Evolutionary conservation across 2,329 filamentous ascomycete genomes (phyloP).

Genomic region (Elsinoe perseae): DNA sequence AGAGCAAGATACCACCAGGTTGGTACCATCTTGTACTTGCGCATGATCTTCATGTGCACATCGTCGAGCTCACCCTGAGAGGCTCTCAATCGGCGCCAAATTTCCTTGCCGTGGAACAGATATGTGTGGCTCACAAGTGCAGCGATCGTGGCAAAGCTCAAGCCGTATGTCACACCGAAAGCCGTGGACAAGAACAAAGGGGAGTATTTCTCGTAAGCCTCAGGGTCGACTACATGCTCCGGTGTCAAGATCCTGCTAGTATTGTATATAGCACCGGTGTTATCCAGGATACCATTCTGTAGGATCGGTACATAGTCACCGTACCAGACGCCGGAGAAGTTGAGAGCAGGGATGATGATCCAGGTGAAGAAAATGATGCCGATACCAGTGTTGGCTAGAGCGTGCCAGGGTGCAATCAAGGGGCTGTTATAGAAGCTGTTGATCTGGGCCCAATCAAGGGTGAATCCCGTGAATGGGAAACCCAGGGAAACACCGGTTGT

Average conservation of each 20-base stretch:
- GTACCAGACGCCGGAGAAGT: slow-evolving; percentile 68
- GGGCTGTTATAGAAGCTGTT: slow-evolving; percentile 69
- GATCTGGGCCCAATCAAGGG: slow-evolving; percentile 86
- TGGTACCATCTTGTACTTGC: slow-evolving; percentile 71
- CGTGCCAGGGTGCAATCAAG: slow-evolving; percentile 31
- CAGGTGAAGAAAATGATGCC: slow-evolving; percentile 23
- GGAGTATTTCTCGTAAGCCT: slow-evolving; percentile 70
- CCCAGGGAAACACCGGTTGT: slow-evolving; percentile 23
- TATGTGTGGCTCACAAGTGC: slow-evolving; percentile 72
- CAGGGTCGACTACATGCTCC: slow-evolving; percentile 69
- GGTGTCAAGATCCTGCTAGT: slow-evolving; percentile 70
- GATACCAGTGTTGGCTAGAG: slow-evolving; percentile 25
- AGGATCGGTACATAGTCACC: slow-evolving; percentile 81
- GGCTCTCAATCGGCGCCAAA: slow-evolving; percentile 66
- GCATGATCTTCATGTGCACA: slow-evolving; percentile 78
- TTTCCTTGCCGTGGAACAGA: slow-evolving; percentile 80
- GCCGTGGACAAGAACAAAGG: slow-evolving; percentile 79
- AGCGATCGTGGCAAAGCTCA: slow-evolving; percentile 76
- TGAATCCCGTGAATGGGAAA: slow-evolving; percentile 41
- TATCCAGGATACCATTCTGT: slow-evolving; percentile 76
- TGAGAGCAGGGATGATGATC: slow-evolving; percentile 23
- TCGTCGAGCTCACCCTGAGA: slow-evolving; percentile 50
- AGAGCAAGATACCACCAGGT: slow-evolving; percentile 60
- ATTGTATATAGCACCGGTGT: slow-evolving; percentile 75
- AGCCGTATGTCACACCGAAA: slow-evolving; percentile 75